Conservation (phyloP, 805 yeast species). For the Candida tibetensis region DNA sequence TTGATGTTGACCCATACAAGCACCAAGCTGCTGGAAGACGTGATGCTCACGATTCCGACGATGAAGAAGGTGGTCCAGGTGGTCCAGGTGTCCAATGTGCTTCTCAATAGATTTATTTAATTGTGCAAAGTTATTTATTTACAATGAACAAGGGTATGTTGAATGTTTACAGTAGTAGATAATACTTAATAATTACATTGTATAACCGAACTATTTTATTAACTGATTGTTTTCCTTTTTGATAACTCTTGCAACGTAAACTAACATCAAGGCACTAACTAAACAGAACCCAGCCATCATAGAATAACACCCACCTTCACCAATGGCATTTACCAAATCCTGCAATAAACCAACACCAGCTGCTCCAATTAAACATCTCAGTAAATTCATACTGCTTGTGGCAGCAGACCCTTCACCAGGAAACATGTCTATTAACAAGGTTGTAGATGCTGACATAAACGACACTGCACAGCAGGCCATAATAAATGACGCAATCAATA, state of each 20-base stretch:
- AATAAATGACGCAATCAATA: conserved; percentile 56
- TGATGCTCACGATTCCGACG: conserved; percentile 44
- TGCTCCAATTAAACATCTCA: conserved; percentile 73
- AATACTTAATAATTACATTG: conserved; percentile 1
- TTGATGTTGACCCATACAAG: conserved; percentile 64
- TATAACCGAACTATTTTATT: conserved; percentile 1
- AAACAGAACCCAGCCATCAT: conserved; percentile 55
- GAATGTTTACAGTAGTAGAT: conserved; percentile 1
- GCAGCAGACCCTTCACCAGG: conserved; percentile 73
- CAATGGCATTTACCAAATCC: conserved; percentile 55
- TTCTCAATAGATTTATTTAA: conserved; percentile 57
- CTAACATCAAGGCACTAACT: conserved; percentile 5
- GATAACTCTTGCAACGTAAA: conserved; percentile 5
- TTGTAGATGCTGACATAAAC: conserved; percentile 55
- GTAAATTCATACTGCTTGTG: conserved; percentile 66
- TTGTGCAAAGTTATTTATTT: not conserved
- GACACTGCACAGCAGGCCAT: conserved; percentile 59
- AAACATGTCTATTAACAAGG: conserved; percentile 71
- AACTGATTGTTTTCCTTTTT: conserved; percentile 1
- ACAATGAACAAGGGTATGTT: not conserved
- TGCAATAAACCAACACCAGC: conserved; percentile 65
- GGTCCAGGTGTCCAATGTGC: conserved; percentile 90
- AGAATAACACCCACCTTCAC: conserved; percentile 75
- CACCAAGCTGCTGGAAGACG: conserved; percentile 46
- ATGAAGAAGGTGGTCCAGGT: conserved; percentile 51